Base-by-base conservation (phyloP, 495 filamentous ascomycete species). In the Penicillium antarcticum region DNA sequence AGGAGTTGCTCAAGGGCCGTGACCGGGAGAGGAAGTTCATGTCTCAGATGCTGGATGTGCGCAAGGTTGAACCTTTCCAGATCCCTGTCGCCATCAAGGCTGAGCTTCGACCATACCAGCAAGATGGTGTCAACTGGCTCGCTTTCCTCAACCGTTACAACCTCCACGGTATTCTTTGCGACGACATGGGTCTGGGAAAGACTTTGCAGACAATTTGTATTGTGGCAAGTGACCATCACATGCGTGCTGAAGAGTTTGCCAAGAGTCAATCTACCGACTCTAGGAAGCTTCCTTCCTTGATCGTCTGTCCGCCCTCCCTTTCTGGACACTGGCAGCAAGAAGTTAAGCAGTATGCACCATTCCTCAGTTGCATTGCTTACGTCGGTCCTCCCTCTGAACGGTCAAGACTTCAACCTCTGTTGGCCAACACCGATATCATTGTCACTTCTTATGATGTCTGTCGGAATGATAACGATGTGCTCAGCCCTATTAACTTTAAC, bases 251-350 rank as follows among this genome's bases (percentile, higher is more conserved):
- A 61, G 91, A 97, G 65, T 97, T 84, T 58, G 82, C 81, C 41
- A 88, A 84, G 66, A 94, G 91, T 1, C 77, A 84, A 44, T 78
- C 86, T 13, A 75, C 81, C 8, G 92, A 98, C 61, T 77, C 82
- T 24, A 80, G 91, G 31, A 86, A 82, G 49, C 75, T 97, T 2
- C 92, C 95, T 3, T 96, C 92, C 19, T 78, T 98, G 43, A 97
- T 98, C 52, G 83, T 98, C 45, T 98, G 94, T 62, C 94, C 94
- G 11, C 92, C 94, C 2, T 96, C 95, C 0, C 81, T 98, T n/a
- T 97, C 94, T 10, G 94, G 94, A 7, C 94, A 98, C 69, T 98
- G 94, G 94, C 89, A 96, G 68, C 94, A 97, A 61, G 94, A 98
- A 66, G 90, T 98, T 62, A 87, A 87, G 61, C 84, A 88, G 31